Conservation (phyloP, 768 basidiomycete species). For the Mycena pura region DNA sequence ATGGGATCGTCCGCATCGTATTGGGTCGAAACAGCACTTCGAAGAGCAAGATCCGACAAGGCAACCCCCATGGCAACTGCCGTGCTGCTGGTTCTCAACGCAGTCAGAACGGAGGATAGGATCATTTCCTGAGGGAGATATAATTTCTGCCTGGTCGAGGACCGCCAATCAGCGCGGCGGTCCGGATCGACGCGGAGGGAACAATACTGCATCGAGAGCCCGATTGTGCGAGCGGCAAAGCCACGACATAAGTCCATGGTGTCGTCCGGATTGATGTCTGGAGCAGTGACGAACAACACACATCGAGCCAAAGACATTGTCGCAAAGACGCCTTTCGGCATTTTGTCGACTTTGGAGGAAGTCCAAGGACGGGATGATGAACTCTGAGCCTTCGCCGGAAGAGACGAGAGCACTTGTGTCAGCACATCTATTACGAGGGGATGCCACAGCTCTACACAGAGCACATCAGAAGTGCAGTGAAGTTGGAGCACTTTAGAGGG, state of each 20-base stretch:
- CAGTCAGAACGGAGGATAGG: conserved; percentile 46
- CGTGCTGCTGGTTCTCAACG: conserved; percentile 38
- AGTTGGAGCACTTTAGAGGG: conserved; percentile 53
- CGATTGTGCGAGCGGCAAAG: conserved; percentile 59
- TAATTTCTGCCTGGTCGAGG: conserved; percentile 59
- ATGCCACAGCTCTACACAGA: conserved; percentile 75
- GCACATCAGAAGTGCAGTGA: conserved; percentile 58
- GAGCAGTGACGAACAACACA: conserved; percentile 74
- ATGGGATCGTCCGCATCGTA: conserved; percentile 73
- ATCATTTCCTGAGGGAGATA: conserved; percentile 62
- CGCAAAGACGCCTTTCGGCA: conserved; percentile 62
- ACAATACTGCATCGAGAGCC: conserved; percentile 62
- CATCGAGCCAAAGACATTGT: conserved; percentile 67
- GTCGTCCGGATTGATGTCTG: conserved; percentile 80
- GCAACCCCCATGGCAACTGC: conserved; percentile 51
- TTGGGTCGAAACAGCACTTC: conserved; percentile 68
- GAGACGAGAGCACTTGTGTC: conserved; percentile 52
- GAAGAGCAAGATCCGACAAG: conserved; percentile 57
- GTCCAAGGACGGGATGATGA: conserved; percentile 13
- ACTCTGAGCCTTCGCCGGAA: conserved; percentile 33
- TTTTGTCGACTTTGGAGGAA: conserved; percentile 43
- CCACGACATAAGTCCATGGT: conserved; percentile 72
- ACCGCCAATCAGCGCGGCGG: conserved; percentile 44
- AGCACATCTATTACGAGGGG: conserved; percentile 61
- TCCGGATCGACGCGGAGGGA: conserved; percentile 50